These are phyloP conservation scores for Verticillium zaregamsianum DNA, from an alignment of 2,329 filamentous ascomycete species.

Conservation along the genomic window DNA sequence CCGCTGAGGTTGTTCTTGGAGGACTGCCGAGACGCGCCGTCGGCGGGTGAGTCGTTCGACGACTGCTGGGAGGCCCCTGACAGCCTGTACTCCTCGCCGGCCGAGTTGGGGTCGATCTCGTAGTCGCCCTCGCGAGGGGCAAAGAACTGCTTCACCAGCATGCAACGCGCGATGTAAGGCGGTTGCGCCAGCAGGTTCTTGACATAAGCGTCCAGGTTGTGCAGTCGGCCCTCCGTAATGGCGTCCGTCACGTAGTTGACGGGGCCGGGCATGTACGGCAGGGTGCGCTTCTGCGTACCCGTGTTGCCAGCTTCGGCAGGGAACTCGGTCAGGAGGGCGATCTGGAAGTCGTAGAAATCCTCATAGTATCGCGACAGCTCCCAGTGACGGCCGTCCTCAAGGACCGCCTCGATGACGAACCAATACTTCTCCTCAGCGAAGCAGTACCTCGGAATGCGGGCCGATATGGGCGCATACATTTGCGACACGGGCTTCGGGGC, in stretches of 20 bases:
- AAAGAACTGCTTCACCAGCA: constrained; percentile 86
- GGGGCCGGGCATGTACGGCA: constrained; percentile 97
- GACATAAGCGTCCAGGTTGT: constrained; percentile 93
- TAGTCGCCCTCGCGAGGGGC: constrained; percentile 86
- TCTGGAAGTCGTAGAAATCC: constrained; percentile 99
- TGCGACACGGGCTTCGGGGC: constrained; percentile 41
- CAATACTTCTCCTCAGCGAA: constrained; percentile 98
- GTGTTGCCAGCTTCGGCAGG: constrained; percentile 89
- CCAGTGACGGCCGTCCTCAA: constrained; percentile 90
- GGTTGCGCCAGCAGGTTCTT: constrained; percentile 84
- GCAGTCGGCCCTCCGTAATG: constrained; percentile 87
- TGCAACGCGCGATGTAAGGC: constrained; percentile 76
- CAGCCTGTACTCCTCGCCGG: constrained; percentile 67
- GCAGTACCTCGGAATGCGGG: constrained; percentile 86
- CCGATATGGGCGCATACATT: constrained; percentile 72
- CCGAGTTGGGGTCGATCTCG: constrained; percentile 72
- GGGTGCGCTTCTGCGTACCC: constrained; percentile 69
- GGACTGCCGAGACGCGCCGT: constrained; percentile 59
- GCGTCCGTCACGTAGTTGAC: constrained; percentile 98
- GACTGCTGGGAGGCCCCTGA: constrained; percentile 68
- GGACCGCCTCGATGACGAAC: constrained; percentile 90
- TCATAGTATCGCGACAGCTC: constrained; percentile 94
- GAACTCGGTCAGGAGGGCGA: constrained; percentile 86
- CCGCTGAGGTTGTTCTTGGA: constrained; percentile 62
- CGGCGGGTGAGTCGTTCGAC: constrained; percentile 56